A percentile compares a stretch with the other conserved stretches of the same genome.
Conservation (phyloP, 1,139 yeast species). For the Pichia sp. region DNA sequence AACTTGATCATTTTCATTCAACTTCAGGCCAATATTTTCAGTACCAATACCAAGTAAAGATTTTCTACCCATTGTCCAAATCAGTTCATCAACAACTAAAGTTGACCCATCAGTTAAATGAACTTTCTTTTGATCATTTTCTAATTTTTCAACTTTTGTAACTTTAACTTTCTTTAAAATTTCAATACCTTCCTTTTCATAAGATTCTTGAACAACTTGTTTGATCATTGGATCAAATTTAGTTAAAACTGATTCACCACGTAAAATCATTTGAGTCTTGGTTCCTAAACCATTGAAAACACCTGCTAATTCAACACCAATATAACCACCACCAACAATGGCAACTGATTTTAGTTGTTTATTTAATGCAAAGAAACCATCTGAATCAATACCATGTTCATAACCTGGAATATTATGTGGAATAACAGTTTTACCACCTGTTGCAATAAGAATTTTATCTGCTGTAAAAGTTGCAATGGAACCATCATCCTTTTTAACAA, state of each 20-base stretch:
- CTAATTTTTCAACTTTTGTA: constrained; percentile 51
- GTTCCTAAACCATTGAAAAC: constrained; percentile 83
- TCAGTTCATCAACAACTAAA: constrained; percentile 68
- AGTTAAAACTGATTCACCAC: constrained; percentile 87
- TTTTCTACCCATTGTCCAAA: constrained; percentile 93
- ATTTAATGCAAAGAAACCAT: constrained; percentile 79
- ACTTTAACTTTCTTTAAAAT: constrained; percentile 66
- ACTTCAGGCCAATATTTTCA: constrained; percentile 66
- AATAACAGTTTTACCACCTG: constrained; percentile 81
- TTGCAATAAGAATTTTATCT: constrained; percentile 79
- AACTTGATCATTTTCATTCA: constrained; percentile 53
- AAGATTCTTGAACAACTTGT: constrained; percentile 69
- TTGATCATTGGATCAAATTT: constrained; percentile 81
- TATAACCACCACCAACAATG: constrained; percentile 96
- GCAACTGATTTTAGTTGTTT: constrained; percentile 88
- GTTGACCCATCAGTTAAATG: constrained; percentile 44
- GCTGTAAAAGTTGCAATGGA: constrained; percentile 60
- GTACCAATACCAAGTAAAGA: constrained; percentile 69
- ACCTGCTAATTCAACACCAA: constrained; percentile 93
- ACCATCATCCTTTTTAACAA: constrained; percentile 50
- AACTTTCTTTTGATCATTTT: constrained; percentile 58
- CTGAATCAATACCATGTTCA: constrained; percentile 81
- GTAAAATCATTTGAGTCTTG: constrained; percentile 80
- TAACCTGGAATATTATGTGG: constrained; percentile 73
- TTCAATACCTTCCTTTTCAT: constrained; percentile 72